These are phyloP conservation scores for Lathyrus tuberosus DNA, from an alignment of 306 rosid species.

Conservation along the genomic window DNA sequence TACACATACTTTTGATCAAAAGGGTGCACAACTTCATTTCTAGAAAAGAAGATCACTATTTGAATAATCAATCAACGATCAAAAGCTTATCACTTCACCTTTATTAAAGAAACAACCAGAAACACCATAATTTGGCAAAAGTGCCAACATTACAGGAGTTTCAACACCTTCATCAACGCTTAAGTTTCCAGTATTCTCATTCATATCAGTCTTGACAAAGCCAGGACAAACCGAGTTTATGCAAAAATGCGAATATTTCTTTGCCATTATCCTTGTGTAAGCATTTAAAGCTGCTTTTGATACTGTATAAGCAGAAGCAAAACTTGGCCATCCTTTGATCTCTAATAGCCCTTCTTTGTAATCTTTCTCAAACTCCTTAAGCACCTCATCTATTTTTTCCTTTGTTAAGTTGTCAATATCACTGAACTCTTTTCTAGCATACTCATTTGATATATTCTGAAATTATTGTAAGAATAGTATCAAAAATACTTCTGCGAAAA, in stretches of 20 bases:
- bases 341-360: slow-evolving; percentile 43
- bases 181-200: slow-evolving; percentile 36
- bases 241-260: slow-evolving; percentile 36
- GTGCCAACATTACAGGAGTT: slow-evolving; percentile 42
- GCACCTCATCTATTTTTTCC: slow-evolving; percentile 39
- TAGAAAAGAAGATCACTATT: too few relatives aligned
- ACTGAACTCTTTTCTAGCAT: slow-evolving; percentile 38
- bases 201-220: slow-evolving; percentile 51
- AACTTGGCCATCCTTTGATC: slow-evolving; percentile 46
- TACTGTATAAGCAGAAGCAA: slow-evolving; percentile 40
- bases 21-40: too few relatives aligned
- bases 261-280: slow-evolving; percentile 50
- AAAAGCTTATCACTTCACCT: slow-evolving; percentile 41
- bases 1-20: too few relatives aligned
- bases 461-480: neutral
- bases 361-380: slow-evolving; percentile 44
- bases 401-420: slow-evolving; percentile 42
- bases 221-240: slow-evolving; percentile 54
- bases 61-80: neutral
- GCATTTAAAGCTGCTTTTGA: slow-evolving; percentile 55
- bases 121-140: slow-evolving; percentile 33
- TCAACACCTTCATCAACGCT: slow-evolving; percentile 50
- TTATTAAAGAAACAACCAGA: slow-evolving; percentile 46
- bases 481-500: neutral
- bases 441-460: slow-evolving; percentile 44